Conservation (phyloP, 1,139 yeast species). For the Geotrichum siamense region DNA sequence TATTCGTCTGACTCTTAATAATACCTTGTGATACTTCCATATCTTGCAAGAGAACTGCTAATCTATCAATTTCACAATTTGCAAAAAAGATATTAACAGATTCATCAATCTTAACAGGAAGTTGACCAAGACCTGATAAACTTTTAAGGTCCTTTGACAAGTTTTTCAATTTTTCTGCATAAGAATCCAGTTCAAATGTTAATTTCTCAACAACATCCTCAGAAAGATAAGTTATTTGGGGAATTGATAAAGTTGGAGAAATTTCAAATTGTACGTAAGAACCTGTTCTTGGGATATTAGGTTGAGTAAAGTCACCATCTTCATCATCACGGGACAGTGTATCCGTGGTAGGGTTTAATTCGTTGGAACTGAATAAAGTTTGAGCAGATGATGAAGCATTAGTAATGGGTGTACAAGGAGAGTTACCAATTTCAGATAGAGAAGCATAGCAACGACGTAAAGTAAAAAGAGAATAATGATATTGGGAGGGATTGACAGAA, state of each 20-base stretch:
- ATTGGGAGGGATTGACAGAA: too few species aligned
- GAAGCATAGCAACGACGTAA: too few species aligned
- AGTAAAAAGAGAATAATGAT: too few species aligned
- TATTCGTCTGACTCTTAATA: constrained; percentile 15
- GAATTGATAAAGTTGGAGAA: constrained; percentile 28
- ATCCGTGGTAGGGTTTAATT: too few species aligned
- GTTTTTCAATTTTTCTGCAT: constrained; percentile 24
- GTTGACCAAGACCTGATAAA: constrained; percentile 33
- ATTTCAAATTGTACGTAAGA: constrained; percentile 34
- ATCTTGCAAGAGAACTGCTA: constrained; percentile 29
- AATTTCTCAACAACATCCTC: constrained; percentile 22
- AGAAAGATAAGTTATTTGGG: constrained; percentile 26
- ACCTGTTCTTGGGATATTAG: constrained; percentile 8
- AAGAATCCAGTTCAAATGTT: constrained; percentile 24
- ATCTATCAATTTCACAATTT: constrained; percentile 31
- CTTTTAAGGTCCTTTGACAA: constrained; percentile 28
- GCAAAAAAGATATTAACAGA: constrained; percentile 35
- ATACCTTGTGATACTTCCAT: constrained; percentile 32
- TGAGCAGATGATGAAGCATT: constrained; percentile 1
- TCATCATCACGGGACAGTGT: too few species aligned
- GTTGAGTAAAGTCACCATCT: too few species aligned
- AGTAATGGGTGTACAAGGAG: too few species aligned
- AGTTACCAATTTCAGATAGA: too few species aligned
- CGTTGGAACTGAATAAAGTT: too few species aligned
- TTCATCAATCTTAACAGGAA: constrained; percentile 33